Percentiles rank a stretch among this genome's conserved stretches.
phyloP scores from a whole-genome alignment of 2,329 filamentous ascomycete genomes.

The Mycocentrospora acerina region DNA sequence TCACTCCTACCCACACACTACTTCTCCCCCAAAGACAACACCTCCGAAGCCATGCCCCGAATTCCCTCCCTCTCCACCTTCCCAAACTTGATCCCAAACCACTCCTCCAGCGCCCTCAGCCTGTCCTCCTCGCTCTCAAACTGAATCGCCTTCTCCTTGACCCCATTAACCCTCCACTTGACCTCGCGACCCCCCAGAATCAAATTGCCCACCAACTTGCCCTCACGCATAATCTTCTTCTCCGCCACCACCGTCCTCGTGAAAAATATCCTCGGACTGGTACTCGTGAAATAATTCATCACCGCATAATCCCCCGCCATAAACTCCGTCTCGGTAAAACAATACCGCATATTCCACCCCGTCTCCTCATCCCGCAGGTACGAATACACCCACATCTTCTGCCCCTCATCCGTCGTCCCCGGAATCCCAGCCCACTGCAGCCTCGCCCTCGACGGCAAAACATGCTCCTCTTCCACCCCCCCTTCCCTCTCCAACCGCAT shows the following conservation, averaged over 20 bases:
- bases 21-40: no score
- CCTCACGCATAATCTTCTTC: slow-evolving; percentile 51
- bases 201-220: slow-evolving; percentile 41
- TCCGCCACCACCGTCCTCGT: slow-evolving; percentile 45
- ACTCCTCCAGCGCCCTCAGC: slow-evolving; percentile 45
- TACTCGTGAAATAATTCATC: slow-evolving; percentile 41
- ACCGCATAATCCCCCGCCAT: slow-evolving; percentile 32
- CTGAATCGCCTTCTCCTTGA: slow-evolving; percentile 43
- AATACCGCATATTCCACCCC: slow-evolving; percentile 63
- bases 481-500: slow-evolving; percentile 38
- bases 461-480: slow-evolving; percentile 26
- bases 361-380: slow-evolving; percentile 38
- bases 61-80: slow-evolving; percentile 44
- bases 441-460: slow-evolving; percentile 32
- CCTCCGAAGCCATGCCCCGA: slow-evolving; percentile 34
- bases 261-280: slow-evolving; percentile 34
- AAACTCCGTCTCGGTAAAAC: slow-evolving; percentile 56
- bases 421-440: slow-evolving; percentile 39
- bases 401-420: slow-evolving; percentile 35
- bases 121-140: slow-evolving; percentile 48
- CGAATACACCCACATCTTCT: slow-evolving; percentile 50
- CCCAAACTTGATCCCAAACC: slow-evolving; percentile 47
- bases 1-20: no score
- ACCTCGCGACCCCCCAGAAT: slow-evolving; percentile 48
- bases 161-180: slow-evolving; percentile 48